Evolutionary conservation across 768 basidiomycete genomes (phyloP).

Genomic region (Agaricus bisporus): DNA sequence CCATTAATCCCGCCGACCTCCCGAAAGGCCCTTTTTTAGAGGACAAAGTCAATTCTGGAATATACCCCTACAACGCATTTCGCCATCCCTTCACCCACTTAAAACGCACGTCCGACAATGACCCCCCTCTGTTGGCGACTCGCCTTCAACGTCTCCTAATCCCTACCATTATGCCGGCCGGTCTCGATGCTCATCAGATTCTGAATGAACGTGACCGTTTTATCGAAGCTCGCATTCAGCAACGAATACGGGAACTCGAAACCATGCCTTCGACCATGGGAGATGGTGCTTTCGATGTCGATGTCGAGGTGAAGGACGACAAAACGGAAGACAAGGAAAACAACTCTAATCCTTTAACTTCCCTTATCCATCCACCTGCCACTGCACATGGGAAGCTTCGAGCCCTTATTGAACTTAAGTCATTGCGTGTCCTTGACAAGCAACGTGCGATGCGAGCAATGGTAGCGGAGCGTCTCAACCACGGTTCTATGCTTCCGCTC

Average conservation of each 20-base stretch:
- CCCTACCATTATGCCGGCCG: conserved; percentile 85
- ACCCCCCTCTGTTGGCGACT: conserved; percentile 59
- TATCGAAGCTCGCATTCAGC: conserved; percentile 82
- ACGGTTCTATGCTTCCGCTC: conserved; percentile 82
- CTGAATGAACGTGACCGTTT: conserved; percentile 89
- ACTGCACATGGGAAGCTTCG: conserved; percentile 77
- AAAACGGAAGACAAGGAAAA: conserved; percentile 40
- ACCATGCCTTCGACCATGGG: conserved; percentile 73
- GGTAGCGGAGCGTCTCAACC: conserved; percentile 81
- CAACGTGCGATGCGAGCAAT: conserved; percentile 83
- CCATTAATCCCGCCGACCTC: conserved; percentile 49
- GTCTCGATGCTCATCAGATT: conserved; percentile 88
- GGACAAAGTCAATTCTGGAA: conserved; percentile 69
- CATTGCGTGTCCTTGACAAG: conserved; percentile 82
- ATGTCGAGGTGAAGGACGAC: conserved; percentile 31
- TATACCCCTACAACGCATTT: conserved; percentile 92
- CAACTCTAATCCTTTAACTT: conserved; percentile 22
- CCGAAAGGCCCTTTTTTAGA: conserved; percentile 76
- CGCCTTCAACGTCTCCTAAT: conserved; percentile 77
- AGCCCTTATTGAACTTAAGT: conserved; percentile 90
- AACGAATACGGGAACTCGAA: conserved; percentile 86
- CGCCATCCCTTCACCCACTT: conserved; percentile 79
- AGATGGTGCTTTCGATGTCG: conserved; percentile 58
- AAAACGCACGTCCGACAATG: conserved; percentile 54
- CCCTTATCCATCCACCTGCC: conserved; percentile 50